phyloP scores from a whole-genome alignment of 495 filamentous ascomycete species.

The Hypoxylon rickii region DNA sequence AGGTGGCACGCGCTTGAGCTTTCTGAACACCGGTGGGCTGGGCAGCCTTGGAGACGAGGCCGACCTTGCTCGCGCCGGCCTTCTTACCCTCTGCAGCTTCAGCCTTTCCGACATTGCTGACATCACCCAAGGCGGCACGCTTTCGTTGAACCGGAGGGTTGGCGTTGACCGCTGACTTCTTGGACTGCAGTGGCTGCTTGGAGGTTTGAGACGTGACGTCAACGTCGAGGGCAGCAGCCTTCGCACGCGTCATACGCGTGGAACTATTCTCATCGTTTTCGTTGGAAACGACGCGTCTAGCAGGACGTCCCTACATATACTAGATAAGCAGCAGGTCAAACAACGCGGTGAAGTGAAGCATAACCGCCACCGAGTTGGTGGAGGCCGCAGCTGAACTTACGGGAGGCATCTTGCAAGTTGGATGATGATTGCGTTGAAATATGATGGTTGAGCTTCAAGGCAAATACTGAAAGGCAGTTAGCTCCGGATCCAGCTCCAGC shows the following conservation, averaged over 20 bases:
- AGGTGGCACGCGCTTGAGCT: constrained; percentile 62
- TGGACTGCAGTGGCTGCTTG: constrained; percentile 72
- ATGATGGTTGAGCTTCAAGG: constrained; percentile 24
- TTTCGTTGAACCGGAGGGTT: constrained; percentile 60
- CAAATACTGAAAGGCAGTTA: constrained; percentile 6
- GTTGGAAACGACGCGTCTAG: constrained; percentile 70
- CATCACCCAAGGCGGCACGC: constrained; percentile 83
- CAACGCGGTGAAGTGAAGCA: constrained; percentile 11
- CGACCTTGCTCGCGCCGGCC: constrained; percentile 58
- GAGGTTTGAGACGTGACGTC: constrained; percentile 57
- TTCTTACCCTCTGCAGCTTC: constrained; percentile 77
- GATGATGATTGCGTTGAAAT: constrained; percentile 17
- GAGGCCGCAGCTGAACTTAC: constrained; percentile 46
- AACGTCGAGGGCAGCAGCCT: constrained; percentile 73
- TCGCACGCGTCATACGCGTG: constrained; percentile 88
- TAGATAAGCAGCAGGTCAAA: constrained; percentile 14
- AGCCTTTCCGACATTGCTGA: constrained; percentile 89
- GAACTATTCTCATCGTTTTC: constrained; percentile 91
- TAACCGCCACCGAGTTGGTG: no score
- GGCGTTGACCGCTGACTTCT: constrained; percentile 66
- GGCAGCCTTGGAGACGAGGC: constrained; percentile 76
- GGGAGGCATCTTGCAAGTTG: constrained; percentile 52
- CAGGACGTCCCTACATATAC: constrained; percentile 39
- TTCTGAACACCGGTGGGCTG: constrained; percentile 80
- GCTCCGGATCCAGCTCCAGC: no score